Conservation (phyloP, 2,329 filamentous ascomycete genomes). For the Fusarium zealandicum region DNA sequence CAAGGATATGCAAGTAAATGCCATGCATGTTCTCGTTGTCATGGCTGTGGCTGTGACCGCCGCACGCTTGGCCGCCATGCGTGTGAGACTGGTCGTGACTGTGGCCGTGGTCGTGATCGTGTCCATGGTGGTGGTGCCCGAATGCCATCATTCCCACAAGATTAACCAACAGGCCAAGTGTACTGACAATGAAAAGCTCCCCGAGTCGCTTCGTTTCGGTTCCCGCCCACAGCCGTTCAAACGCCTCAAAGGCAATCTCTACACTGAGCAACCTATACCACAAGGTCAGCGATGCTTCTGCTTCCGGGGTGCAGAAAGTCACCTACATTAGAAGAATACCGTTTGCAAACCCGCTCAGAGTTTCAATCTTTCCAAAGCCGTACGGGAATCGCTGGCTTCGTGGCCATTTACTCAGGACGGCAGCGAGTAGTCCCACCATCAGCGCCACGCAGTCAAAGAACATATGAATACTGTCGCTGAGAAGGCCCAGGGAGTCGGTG, state of each 20-base stretch:
- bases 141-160: constrained; percentile 91
- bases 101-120: constrained; percentile 51
- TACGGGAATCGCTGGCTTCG: constrained; percentile 89
- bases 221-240: constrained; percentile 85
- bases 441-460: constrained; percentile 97
- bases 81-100: constrained; percentile 45
- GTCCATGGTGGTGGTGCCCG: constrained; percentile 67
- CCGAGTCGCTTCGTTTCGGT: constrained; percentile 82
- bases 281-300: constrained; percentile 18
- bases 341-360: constrained; percentile 93
- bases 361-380: constrained; percentile 96
- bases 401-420: constrained; percentile 97
- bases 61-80: constrained; percentile 49
- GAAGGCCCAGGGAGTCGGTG: constrained; percentile 90
- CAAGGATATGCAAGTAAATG: constrained; percentile 94
- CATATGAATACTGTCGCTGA: constrained; percentile 99
- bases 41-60: constrained; percentile 57
- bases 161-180: constrained; percentile 86
- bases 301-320: not conserved
- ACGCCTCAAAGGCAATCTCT: constrained; percentile 94
- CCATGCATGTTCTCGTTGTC: constrained; percentile 98
- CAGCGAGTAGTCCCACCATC: constrained; percentile 86
- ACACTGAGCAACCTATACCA: constrained; percentile 80
- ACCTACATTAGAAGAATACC: constrained; percentile 89
- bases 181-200: constrained; percentile 89